phyloP scores from a whole-genome alignment of 108 stramenopile species.

The Conticribra guillardii region DNA sequence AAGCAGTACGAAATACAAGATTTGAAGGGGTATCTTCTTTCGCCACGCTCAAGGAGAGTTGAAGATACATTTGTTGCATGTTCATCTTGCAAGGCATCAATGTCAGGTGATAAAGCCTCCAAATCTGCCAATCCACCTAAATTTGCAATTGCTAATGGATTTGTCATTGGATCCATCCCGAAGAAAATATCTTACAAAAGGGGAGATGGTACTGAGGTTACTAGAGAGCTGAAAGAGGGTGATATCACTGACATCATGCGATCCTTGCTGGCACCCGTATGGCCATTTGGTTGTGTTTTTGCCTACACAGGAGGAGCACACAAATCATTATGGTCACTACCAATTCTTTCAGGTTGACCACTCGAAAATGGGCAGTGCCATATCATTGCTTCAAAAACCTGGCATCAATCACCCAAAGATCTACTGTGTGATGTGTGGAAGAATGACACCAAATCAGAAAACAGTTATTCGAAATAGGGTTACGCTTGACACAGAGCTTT shows the following conservation, averaged over 20 bases:
- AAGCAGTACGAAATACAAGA: constrained; percentile 23
- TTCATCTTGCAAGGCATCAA: constrained; percentile 10
- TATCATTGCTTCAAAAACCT: too few relatives aligned
- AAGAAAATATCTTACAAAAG: background rate
- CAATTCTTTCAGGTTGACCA: constrained; percentile 28
- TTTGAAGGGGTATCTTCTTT: constrained; percentile 17
- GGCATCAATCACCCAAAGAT: background rate
- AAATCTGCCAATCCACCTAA: constrained; percentile 9
- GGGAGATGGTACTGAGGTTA: background rate
- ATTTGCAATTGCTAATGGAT: constrained; percentile 21
- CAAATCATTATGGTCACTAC: constrained; percentile 16
- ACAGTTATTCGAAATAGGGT: background rate
- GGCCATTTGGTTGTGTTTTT: constrained; percentile 20
- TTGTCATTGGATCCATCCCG: constrained; percentile 12
- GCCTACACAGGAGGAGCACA: constrained; percentile 23
- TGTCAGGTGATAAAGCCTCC: background rate
- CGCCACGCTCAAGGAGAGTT: constrained; percentile 8
- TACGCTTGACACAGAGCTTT: constrained; percentile 13
- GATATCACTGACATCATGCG: constrained; percentile 15
- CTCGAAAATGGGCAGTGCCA: constrained; percentile 15
- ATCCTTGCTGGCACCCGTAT: constrained; percentile 1
- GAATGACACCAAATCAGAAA: constrained; percentile 31
- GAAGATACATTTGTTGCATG: constrained; percentile 7
- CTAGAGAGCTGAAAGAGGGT: background rate
- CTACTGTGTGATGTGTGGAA: constrained; percentile 17